These are phyloP conservation scores for Trichoderma sp. DNA, from an alignment of 2,329 filamentous ascomycete species.

Conservation along the genomic window DNA sequence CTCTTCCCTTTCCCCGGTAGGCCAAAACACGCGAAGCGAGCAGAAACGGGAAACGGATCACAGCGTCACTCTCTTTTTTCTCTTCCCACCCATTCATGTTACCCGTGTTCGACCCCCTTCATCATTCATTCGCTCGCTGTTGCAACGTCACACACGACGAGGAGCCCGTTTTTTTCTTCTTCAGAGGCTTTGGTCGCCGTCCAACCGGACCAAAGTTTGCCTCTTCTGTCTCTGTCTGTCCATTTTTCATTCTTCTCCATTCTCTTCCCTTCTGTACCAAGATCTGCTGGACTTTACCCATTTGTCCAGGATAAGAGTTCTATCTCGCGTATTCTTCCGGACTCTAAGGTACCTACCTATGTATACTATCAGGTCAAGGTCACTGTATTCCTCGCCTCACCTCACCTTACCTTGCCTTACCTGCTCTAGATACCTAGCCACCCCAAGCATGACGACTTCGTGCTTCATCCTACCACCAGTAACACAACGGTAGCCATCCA, in stretches of 20 bases:
- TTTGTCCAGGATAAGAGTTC: no score
- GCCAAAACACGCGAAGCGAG: slow-evolving; percentile 25
- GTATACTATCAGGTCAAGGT: no score
- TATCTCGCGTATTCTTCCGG: background rate
- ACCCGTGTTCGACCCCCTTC: slow-evolving; percentile 9
- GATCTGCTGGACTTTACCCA: no score
- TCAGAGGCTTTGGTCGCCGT: background rate
- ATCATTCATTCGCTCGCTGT: background rate
- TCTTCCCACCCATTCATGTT: background rate
- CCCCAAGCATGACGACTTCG: no score
- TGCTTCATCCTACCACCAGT: no score
- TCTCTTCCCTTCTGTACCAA: no score
- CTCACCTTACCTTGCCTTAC: no score
- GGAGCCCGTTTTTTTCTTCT: no score
- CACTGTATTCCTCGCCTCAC: no score
- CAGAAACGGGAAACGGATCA: slow-evolving; percentile 6
- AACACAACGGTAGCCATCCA: no score
- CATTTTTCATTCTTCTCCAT: background rate
- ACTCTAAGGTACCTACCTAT: background rate
- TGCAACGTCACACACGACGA: background rate
- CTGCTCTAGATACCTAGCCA: no score
- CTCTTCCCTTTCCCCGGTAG: slow-evolving; percentile 17
- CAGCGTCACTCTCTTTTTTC: background rate
- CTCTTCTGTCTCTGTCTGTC: background rate
- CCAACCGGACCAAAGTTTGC: background rate